These are phyloP conservation scores for Aspergillus tubingensis DNA, from an alignment of 2,329 filamentous ascomycete genomes.

Conservation along the genomic window DNA sequence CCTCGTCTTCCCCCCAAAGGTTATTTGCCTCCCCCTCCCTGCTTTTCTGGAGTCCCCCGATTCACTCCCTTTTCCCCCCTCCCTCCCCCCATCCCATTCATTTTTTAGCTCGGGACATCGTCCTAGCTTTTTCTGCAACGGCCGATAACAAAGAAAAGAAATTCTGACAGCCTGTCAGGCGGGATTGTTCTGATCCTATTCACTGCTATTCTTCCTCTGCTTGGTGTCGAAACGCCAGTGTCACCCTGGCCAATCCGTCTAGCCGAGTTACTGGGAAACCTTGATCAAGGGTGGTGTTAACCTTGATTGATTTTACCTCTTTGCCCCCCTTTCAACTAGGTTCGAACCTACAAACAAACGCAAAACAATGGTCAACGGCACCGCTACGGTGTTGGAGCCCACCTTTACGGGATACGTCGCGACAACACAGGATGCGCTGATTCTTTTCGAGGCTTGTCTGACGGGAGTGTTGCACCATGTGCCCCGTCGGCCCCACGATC, in stretches of 20 bases:
- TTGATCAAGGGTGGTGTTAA: conserved; percentile 25
- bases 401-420: conserved; percentile 69
- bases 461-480: conserved; percentile 72
- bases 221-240: conserved; percentile 9
- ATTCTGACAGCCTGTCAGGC: background rate
- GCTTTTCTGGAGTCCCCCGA: conserved; percentile 11
- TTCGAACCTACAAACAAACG: conserved; percentile 19
- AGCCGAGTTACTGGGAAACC: conserved; percentile 20
- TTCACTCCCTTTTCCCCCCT: conserved; percentile 2
- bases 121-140: background rate
- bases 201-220: background rate
- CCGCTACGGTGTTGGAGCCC: conserved; percentile 56
- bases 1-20: conserved; percentile 13
- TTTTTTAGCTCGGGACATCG: conserved; percentile 14
- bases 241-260: conserved; percentile 10
- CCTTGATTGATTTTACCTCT: conserved; percentile 24
- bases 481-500: conserved; percentile 80
- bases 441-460: conserved; percentile 78
- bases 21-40: conserved; percentile 23
- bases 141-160: background rate
- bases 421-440: conserved; percentile 73
- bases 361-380: conserved; percentile 45
- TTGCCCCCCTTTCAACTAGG: conserved; percentile 19
- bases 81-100: conserved; percentile 4
- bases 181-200: background rate